A percentile compares a stretch with the other conserved stretches of the same genome.
phyloP scores from a whole-genome alignment of 2,329 filamentous ascomycete species.

The Cladosporium sp. region DNA sequence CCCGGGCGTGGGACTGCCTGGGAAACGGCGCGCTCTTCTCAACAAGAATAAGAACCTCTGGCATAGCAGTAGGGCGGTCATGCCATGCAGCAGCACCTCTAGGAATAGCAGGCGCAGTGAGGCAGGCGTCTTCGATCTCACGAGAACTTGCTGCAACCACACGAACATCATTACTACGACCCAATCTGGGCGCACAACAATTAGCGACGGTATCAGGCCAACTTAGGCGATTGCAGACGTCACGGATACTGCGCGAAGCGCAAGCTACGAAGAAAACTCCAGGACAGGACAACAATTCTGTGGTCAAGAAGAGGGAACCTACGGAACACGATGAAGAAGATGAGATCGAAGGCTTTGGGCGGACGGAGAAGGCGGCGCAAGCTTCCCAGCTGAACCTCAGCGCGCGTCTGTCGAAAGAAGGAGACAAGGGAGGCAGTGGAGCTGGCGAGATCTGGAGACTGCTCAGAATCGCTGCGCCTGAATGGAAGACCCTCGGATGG shows the following conservation, averaged over 20 bases:
- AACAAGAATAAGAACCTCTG: slow-evolving; percentile 31
- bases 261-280: slow-evolving; percentile 18
- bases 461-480: slow-evolving; percentile 84
- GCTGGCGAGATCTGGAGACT: slow-evolving; percentile 79
- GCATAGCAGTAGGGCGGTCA: not conserved
- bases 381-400: slow-evolving; percentile 88
- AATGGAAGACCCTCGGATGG: slow-evolving; percentile 72
- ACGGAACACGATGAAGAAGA: slow-evolving; percentile 47
- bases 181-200: not conserved
- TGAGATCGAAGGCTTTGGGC: slow-evolving; percentile 63
- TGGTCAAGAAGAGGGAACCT: slow-evolving; percentile 23
- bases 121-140: not conserved
- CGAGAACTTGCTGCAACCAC: not conserved
- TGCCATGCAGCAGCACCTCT: slow-evolving; percentile 7
- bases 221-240: slow-evolving; percentile 19
- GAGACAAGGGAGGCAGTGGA: slow-evolving; percentile 50
- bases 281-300: not conserved
- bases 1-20: slow-evolving; percentile 36
- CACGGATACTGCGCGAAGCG: slow-evolving; percentile 19
- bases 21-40: slow-evolving; percentile 38
- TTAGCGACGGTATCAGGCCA: not conserved
- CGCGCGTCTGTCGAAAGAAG: slow-evolving; percentile 83
- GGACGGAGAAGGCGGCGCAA: slow-evolving; percentile 80
- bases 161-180: not conserved
- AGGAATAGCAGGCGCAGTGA: slow-evolving; percentile 9